These are phyloP conservation scores for Colletotrichum limetticola DNA, from an alignment of 2,329 filamentous ascomycete genomes.

Conservation along the genomic window DNA sequence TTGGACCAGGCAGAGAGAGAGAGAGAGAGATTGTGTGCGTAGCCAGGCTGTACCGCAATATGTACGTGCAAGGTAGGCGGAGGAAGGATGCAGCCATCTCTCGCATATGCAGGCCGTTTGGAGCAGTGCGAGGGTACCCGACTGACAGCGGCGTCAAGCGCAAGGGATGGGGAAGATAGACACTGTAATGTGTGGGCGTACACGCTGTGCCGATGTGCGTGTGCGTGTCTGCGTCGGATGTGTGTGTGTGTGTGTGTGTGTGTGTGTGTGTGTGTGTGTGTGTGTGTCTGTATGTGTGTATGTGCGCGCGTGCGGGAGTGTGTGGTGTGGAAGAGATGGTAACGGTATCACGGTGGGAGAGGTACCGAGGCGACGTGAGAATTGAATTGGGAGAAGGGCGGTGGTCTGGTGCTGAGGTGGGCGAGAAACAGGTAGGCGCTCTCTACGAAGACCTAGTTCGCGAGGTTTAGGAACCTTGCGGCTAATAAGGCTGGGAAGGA, in stretches of 20 bases:
- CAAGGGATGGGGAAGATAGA: not conserved
- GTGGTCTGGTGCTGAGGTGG: not conserved
- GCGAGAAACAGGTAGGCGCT: not conserved
- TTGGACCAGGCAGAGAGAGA: constrained; percentile 31
- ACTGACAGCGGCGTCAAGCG: constrained; percentile 11
- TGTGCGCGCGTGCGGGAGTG: not conserved
- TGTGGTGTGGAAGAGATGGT: not conserved
- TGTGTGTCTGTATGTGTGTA: not conserved
- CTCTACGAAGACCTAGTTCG: not conserved
- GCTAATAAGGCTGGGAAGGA: not conserved
- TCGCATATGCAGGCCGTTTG: constrained; percentile 36
- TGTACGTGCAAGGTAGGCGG: constrained; percentile 21
- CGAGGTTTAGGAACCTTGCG: not conserved
- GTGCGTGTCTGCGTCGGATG: not conserved
- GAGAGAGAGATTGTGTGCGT: constrained; percentile 21
- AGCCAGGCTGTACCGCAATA: constrained; percentile 10
- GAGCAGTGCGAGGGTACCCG: constrained; percentile 26
- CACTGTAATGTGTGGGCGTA: not conserved
- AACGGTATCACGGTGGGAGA: not conserved
- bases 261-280: not conserved
- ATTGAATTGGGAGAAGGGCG: not conserved
- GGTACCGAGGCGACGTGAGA: not conserved
- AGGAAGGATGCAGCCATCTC: constrained; percentile 33
- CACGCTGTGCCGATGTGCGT: not conserved
- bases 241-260: not conserved